Percentiles rank a stretch among this genome's conserved stretches.
These are phyloP conservation scores for Alternaria ventricosa DNA, from an alignment of 2,329 filamentous ascomycete species.

Conservation along the genomic window DNA sequence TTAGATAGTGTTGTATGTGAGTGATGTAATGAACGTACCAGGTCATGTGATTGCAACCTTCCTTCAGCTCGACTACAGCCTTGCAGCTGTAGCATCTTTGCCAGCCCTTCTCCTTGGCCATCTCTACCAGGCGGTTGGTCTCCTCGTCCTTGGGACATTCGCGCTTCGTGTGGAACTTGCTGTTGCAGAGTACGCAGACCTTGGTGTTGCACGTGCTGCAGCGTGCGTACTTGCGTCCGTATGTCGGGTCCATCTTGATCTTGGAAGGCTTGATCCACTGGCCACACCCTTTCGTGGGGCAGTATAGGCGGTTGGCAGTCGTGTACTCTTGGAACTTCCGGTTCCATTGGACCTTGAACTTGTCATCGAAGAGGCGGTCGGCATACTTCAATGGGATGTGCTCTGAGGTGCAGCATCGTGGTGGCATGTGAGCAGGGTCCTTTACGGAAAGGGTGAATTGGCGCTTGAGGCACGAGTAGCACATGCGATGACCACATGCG, in stretches of 20 bases:
- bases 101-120: slow-evolving; percentile 73
- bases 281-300: slow-evolving; percentile 73
- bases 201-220: slow-evolving; percentile 76
- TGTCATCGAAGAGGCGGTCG: slow-evolving; percentile 72
- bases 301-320: slow-evolving; percentile 77
- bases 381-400: slow-evolving; percentile 79
- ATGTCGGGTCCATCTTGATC: slow-evolving; percentile 62
- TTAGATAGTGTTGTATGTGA: slow-evolving; percentile 20
- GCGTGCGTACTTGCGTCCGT: slow-evolving; percentile 67
- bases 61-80: slow-evolving; percentile 76
- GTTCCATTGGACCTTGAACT: slow-evolving; percentile 83
- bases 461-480: slow-evolving; percentile 74
- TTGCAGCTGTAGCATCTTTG: slow-evolving; percentile 78
- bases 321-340: slow-evolving; percentile 79
- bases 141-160: slow-evolving; percentile 77
- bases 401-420: slow-evolving; percentile 76
- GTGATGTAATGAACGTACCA: slow-evolving; percentile 63
- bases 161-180: slow-evolving; percentile 70
- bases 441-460: slow-evolving; percentile 77
- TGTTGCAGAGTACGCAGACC: slow-evolving; percentile 76
- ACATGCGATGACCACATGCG: slow-evolving; percentile 82
- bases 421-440: slow-evolving; percentile 84
- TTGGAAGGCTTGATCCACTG: slow-evolving; percentile 79
- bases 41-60: slow-evolving; percentile 88
- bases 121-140: slow-evolving; percentile 66